phyloP scores from a whole-genome alignment of 345 rosid species.

The Salix brachista region DNA sequence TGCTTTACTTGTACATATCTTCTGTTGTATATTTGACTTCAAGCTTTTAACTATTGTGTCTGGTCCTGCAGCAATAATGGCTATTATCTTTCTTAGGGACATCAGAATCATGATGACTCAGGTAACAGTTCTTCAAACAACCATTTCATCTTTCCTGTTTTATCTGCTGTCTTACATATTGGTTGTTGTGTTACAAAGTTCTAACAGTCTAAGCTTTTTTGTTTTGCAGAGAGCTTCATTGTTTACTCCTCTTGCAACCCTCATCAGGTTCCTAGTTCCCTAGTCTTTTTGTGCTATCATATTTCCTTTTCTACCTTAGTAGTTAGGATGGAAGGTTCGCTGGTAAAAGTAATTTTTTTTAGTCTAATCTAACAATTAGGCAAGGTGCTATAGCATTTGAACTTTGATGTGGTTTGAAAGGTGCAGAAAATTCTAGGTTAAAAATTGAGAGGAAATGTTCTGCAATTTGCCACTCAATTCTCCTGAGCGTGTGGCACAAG shows the following conservation, averaged over 20 bases:
- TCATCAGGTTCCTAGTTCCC: conserved; percentile 47
- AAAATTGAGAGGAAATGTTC: not conserved
- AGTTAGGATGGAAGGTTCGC: not conserved
- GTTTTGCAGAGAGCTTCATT: conserved; percentile 49
- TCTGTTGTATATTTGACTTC: not conserved
- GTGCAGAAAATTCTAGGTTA: not conserved
- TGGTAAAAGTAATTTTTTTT: not conserved
- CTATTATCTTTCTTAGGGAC: conserved; percentile 67
- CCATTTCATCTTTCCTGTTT: not conserved
- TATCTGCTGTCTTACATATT: not conserved
- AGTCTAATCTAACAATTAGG: not conserved
- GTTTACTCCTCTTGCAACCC: conserved; percentile 31
- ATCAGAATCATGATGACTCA: conserved; percentile 35
- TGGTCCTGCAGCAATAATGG: conserved; percentile 61
- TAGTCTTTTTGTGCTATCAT: not conserved
- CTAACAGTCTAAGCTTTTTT: conserved; percentile 5
- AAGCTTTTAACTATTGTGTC: conserved; percentile 14
- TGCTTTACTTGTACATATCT: not conserved
- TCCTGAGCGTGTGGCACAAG: not conserved
- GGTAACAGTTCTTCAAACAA: conserved; percentile 35
- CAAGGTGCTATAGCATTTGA: not conserved
- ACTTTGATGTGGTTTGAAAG: not conserved
- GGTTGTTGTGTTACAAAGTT: not conserved
- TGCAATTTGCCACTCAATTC: not conserved
- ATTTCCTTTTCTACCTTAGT: not conserved